phyloP scores from a whole-genome alignment of 1,284 basidiomycete species.

The Heliocybe sulcata region DNA sequence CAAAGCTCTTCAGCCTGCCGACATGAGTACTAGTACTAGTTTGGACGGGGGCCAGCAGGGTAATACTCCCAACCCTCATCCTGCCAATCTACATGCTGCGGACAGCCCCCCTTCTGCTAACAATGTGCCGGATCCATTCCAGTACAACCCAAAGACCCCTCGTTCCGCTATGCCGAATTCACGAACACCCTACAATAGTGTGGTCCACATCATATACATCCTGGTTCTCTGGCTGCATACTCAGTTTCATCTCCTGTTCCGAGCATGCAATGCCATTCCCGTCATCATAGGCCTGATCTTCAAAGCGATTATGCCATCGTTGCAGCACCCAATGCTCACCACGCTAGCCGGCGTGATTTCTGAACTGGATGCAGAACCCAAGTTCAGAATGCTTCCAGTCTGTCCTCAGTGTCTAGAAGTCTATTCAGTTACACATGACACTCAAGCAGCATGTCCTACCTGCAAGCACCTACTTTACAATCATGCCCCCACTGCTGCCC shows the following conservation, averaged over 20 bases:
- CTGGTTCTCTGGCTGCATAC: conserved; percentile 4
- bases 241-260: conserved; percentile 5
- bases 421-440: neutral
- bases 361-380: neutral
- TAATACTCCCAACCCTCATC: no score
- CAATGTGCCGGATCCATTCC: no score
- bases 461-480: neutral
- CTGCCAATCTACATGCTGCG: no score
- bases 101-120: no score
- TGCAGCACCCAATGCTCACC: neutral
- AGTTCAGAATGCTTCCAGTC: neutral
- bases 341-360: neutral
- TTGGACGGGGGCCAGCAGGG: no score
- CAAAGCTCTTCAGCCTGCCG: no score
- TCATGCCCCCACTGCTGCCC: neutral
- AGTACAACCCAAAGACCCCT: no score
- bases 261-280: conserved; percentile 5
- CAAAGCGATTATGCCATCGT: neutral
- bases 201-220: conserved; percentile 2
- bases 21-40: no score
- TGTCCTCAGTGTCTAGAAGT: neutral
- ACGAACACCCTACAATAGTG: no score
- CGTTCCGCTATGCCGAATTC: no score
- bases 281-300: neutral
- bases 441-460: no score